These are phyloP conservation scores for Suillus alpinus DNA, from an alignment of 768 basidiomycete genomes.

Conservation along the genomic window DNA sequence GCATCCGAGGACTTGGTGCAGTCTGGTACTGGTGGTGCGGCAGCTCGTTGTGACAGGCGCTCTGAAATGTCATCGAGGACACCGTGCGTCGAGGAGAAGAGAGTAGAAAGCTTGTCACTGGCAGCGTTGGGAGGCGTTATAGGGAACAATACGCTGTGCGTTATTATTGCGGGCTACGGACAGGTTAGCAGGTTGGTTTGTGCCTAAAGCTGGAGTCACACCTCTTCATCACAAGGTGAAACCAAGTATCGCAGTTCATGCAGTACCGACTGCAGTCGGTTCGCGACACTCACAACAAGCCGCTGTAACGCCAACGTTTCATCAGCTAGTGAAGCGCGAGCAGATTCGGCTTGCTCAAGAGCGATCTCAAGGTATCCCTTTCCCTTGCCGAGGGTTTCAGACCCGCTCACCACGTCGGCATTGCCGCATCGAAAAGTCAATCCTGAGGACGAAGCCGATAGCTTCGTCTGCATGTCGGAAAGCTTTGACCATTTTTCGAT, in stretches of 20 bases:
- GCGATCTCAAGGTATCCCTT: slow-evolving; percentile 61
- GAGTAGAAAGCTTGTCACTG: slow-evolving; percentile 42
- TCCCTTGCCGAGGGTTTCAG: slow-evolving; percentile 46
- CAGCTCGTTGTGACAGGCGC: slow-evolving; percentile 13
- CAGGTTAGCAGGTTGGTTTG: slow-evolving; percentile 8
- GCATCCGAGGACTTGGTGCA: slow-evolving; percentile 24
- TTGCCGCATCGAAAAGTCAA: slow-evolving; percentile 51
- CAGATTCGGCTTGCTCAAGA: slow-evolving; percentile 70
- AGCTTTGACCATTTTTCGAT: slow-evolving; percentile 74
- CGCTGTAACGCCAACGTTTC: slow-evolving; percentile 65
- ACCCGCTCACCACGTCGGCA: slow-evolving; percentile 43
- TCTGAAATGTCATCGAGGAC: slow-evolving; percentile 31
- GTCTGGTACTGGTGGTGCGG: slow-evolving; percentile 15
- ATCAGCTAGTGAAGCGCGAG: slow-evolving; percentile 55
- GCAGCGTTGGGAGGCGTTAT: slow-evolving; percentile 49
- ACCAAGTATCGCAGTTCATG: slow-evolving; percentile 42
- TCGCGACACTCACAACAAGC: slow-evolving; percentile 58
- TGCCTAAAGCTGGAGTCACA: slow-evolving; percentile 22
- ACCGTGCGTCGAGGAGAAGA: slow-evolving; percentile 43
- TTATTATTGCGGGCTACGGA: slow-evolving; percentile 43
- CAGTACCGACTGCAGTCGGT: slow-evolving; percentile 58
- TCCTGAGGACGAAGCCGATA: slow-evolving; percentile 48
- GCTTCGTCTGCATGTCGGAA: slow-evolving; percentile 63
- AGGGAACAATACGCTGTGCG: slow-evolving; percentile 51
- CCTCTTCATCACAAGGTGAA: slow-evolving; percentile 48